Conservation (phyloP, 805 yeast species). For the Starmerella stigmatis region DNA sequence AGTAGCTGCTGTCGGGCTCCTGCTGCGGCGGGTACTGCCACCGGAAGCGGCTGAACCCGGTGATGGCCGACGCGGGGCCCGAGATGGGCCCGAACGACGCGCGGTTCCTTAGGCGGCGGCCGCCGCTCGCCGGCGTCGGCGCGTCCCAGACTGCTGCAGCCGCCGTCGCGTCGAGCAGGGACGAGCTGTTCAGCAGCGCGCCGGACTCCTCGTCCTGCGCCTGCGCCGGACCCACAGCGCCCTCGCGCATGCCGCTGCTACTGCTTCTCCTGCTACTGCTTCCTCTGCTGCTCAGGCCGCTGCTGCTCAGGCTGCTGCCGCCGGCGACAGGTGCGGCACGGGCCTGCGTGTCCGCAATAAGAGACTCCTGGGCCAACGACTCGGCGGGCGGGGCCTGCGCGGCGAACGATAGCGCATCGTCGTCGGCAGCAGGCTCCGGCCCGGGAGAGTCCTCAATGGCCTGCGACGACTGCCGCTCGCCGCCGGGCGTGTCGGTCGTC, state of each 20-base stretch:
- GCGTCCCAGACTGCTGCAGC: too few species aligned
- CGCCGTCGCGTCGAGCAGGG: too few species aligned
- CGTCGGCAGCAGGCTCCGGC: neutral
- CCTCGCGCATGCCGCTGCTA: too few species aligned
- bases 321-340: neutral
- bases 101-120: neutral
- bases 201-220: too few species aligned
- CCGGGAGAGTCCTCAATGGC: conserved; percentile 9
- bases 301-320: neutral
- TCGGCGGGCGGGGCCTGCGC: neutral
- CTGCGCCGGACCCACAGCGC: too few species aligned
- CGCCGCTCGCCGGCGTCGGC: neutral
- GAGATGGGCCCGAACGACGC: conserved; percentile 5
- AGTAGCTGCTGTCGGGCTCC: neutral
- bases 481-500: conserved; percentile 2
- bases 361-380: neutral
- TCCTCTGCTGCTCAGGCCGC: neutral
- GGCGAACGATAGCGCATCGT: neutral
- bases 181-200: too few species aligned
- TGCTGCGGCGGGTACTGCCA: neutral
- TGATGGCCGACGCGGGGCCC: conserved; percentile 3
- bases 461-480: conserved; percentile 15
- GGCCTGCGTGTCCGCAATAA: neutral
- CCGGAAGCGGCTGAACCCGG: conserved; percentile 5
- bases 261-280: too few species aligned